These are phyloP conservation scores for Penicillium bovifimosum DNA, from an alignment of 495 filamentous ascomycete species.

Conservation along the genomic window DNA sequence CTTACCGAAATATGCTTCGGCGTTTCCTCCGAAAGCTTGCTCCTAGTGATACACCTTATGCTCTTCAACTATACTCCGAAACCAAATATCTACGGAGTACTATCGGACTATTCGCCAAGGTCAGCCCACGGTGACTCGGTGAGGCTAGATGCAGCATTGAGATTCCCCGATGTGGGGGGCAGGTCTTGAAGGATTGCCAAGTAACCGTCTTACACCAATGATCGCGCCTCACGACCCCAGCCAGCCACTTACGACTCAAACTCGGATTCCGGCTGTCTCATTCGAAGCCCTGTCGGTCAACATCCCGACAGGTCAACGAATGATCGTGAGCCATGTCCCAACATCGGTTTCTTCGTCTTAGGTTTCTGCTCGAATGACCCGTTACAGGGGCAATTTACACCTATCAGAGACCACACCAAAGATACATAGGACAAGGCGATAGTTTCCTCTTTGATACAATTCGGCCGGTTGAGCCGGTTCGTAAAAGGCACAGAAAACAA, in stretches of 20 bases:
- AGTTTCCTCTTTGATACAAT: not conserved
- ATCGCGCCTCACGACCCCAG: not conserved
- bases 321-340: too few relatives aligned
- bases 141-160: not conserved
- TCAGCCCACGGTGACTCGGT: conserved; percentile 1
- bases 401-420: not conserved
- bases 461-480: not conserved
- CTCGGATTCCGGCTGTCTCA: not conserved
- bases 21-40: conserved; percentile 6
- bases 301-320: not conserved
- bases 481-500: not conserved
- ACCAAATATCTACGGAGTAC: not conserved
- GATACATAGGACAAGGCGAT: not conserved
- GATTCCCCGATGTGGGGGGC: conserved; percentile 15
- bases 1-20: not conserved
- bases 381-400: not conserved
- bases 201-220: conserved; percentile 3
- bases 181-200: conserved; percentile 11
- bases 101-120: not conserved
- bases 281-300: conserved; percentile 10
- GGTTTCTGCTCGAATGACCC: conserved; percentile 4
- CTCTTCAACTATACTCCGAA: not conserved
- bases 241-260: not conserved
- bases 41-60: not conserved
- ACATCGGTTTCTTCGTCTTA: not conserved